A percentile compares a stretch with the other conserved stretches of the same genome.
Conservation (phyloP, 2,329 filamentous ascomycete species). For the Scorias spongiosa region DNA sequence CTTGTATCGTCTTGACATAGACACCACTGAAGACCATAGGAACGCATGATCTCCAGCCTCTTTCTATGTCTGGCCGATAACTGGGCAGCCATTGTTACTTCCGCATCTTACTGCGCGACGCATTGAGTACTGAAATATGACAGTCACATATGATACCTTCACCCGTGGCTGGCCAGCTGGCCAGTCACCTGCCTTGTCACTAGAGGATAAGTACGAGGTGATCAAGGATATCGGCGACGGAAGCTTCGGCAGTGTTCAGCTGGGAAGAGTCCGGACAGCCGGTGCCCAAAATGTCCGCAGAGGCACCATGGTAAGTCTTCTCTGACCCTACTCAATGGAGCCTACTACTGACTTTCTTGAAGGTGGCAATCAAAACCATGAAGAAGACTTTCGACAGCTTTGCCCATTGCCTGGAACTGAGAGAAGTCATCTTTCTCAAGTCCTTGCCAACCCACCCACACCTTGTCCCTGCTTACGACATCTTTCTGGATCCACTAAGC, state of each 20-base stretch:
- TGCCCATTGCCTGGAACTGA: slow-evolving; percentile 73
- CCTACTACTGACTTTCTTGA: slow-evolving; percentile 7
- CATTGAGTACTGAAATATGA: slow-evolving; percentile 42
- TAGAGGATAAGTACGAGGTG: slow-evolving; percentile 92
- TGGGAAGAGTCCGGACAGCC: slow-evolving; percentile 81
- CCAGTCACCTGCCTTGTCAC: slow-evolving; percentile 37
- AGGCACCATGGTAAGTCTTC: slow-evolving; percentile 68
- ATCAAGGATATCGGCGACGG: slow-evolving; percentile 98
- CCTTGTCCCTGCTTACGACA: slow-evolving; percentile 92
- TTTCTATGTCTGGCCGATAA: no score
- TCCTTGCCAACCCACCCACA: slow-evolving; percentile 78
- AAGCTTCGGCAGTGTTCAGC: slow-evolving; percentile 89
- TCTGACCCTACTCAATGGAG: neutral
- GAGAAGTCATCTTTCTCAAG: slow-evolving; percentile 91
- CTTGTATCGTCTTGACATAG: no score
- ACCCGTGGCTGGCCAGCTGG: slow-evolving; percentile 45
- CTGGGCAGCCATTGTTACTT: no score
- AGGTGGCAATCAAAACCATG: slow-evolving; percentile 99
- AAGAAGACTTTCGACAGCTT: slow-evolving; percentile 98
- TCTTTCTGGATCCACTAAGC: slow-evolving; percentile 90
- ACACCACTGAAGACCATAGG: no score
- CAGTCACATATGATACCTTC: slow-evolving; percentile 57
- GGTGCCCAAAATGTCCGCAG: slow-evolving; percentile 77
- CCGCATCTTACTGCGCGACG: neutral
- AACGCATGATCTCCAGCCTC: no score